A percentile compares a stretch with the other conserved stretches of the same genome.
These are phyloP conservation scores for Parastagonospora avenae DNA, from an alignment of 2,329 filamentous ascomycete genomes.

Conservation along the genomic window DNA sequence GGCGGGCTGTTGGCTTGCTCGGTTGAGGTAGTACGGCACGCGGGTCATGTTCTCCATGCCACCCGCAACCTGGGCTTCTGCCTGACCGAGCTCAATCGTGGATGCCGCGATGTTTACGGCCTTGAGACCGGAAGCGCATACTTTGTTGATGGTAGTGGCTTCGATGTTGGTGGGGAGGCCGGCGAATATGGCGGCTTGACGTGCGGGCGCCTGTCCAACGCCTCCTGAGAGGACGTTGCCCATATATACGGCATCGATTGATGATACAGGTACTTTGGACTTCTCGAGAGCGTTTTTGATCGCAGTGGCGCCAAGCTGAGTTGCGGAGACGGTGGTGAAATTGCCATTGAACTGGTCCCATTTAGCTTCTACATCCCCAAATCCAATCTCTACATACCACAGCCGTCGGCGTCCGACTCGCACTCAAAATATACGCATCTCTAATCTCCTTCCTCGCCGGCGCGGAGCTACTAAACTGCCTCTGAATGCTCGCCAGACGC, in stretches of 20 bases:
- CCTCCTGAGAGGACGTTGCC: constrained; percentile 88
- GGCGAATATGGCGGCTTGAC: constrained; percentile 88
- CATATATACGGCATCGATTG: constrained; percentile 95
- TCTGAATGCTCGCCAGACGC: constrained; percentile 43
- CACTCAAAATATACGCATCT: constrained; percentile 93
- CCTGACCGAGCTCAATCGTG: constrained; percentile 89
- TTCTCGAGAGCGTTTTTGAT: constrained; percentile 91
- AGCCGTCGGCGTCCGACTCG: constrained; percentile 84
- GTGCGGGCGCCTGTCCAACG: constrained; percentile 87
- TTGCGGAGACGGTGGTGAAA: constrained; percentile 79
- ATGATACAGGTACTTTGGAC: constrained; percentile 78
- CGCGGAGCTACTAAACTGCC: constrained; percentile 44
- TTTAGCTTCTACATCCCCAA: not conserved
- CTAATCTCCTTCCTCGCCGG: constrained; percentile 67
- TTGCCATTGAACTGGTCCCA: constrained; percentile 84
- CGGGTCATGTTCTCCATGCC: constrained; percentile 99
- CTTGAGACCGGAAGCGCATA: constrained; percentile 94
- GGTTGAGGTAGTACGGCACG: constrained; percentile 86
- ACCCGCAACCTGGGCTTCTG: constrained; percentile 87
- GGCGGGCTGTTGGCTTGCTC: constrained; percentile 78
- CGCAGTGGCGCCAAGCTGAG: constrained; percentile 85
- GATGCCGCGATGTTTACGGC: constrained; percentile 88
- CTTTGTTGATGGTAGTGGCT: constrained; percentile 95
- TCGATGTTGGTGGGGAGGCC: constrained; percentile 82
- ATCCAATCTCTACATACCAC: constrained; percentile 63